Percentiles rank a stretch among this genome's conserved stretches.
Conservation (phyloP, 257 asterid species). For the Avicennia marina region DNA sequence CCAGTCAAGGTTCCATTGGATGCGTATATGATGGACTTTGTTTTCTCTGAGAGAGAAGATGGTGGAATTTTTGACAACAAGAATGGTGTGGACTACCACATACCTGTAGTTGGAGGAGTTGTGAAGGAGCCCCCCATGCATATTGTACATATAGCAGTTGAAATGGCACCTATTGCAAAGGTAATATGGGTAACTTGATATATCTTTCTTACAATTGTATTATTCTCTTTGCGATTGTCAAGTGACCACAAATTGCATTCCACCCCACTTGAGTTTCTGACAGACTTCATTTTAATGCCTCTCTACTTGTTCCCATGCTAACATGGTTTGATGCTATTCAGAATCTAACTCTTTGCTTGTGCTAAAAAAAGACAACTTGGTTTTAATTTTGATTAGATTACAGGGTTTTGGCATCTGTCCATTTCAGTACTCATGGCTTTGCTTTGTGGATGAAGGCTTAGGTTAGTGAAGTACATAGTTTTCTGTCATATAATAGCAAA, state of each 20-base stretch:
- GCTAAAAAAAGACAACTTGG: neutral
- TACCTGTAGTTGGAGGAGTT: constrained; percentile 83
- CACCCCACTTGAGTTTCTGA: too few relatives aligned
- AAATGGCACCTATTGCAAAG: constrained; percentile 99
- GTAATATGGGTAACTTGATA: constrained; percentile 33
- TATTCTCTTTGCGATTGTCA: neutral
- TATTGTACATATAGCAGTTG: constrained; percentile 90
- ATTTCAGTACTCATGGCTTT: neutral
- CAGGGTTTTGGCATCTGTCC: neutral
- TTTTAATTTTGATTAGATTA: neutral
- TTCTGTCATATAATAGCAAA: neutral
- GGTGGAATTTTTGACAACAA: constrained; percentile 92
- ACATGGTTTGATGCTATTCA: neutral
- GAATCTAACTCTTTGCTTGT: neutral
- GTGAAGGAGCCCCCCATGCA: constrained; percentile 89
- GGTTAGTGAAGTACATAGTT: constrained; percentile 1
- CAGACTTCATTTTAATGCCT: neutral
- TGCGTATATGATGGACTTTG: constrained; percentile 95
- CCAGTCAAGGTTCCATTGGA: constrained; percentile 94
- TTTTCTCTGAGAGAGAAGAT: constrained; percentile 86
- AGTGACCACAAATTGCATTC: neutral
- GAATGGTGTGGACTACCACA: constrained; percentile 86
- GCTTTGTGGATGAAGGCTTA: neutral
- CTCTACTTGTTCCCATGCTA: constrained; percentile 1
- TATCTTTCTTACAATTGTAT: neutral